A percentile compares a stretch with the other conserved stretches of the same genome.
phyloP scores from a whole-genome alignment of 169 alveolate species.

The Plasmodium vinckei region DNA sequence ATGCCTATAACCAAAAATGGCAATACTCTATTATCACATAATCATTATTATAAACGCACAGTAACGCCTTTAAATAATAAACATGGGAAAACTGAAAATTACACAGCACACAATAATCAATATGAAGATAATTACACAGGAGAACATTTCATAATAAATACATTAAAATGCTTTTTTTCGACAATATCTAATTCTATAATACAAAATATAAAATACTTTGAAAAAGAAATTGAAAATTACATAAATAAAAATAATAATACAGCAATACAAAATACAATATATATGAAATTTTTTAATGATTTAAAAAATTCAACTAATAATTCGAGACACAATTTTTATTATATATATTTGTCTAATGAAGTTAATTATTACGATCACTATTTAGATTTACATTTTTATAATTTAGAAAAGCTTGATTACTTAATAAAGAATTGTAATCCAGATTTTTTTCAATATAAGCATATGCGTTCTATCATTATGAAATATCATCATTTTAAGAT shows the following conservation, averaged over 20 bases:
- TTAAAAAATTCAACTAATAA: constrained; percentile 24
- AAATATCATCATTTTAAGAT: constrained; percentile 43
- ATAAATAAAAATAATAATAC: constrained; percentile 2
- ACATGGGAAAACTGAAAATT: neutral
- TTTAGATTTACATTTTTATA: constrained; percentile 69
- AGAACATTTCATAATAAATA: constrained; percentile 14
- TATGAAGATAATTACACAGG: constrained; percentile 1
- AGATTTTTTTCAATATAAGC: constrained; percentile 67
- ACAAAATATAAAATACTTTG: constrained; percentile 54
- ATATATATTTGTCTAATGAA: constrained; percentile 49
- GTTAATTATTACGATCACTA: constrained; percentile 48
- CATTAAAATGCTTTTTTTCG: constrained; percentile 8
- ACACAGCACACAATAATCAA: neutral
- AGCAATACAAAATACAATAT: constrained; percentile 29
- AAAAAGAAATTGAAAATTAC: constrained; percentile 56
- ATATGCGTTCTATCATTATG: constrained; percentile 55
- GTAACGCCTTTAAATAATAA: neutral
- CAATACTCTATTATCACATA: neutral
- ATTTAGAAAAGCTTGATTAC: constrained; percentile 33
- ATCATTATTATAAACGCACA: neutral
- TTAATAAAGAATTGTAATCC: constrained; percentile 26
- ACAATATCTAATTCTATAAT: constrained; percentile 45
- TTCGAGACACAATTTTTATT: constrained; percentile 26
- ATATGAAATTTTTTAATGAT: constrained; percentile 47
- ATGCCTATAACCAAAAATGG: neutral